Evolutionary conservation across 148 eudicot species (phyloP).

Genomic region (Vaccinium vitisidaea): DNA sequence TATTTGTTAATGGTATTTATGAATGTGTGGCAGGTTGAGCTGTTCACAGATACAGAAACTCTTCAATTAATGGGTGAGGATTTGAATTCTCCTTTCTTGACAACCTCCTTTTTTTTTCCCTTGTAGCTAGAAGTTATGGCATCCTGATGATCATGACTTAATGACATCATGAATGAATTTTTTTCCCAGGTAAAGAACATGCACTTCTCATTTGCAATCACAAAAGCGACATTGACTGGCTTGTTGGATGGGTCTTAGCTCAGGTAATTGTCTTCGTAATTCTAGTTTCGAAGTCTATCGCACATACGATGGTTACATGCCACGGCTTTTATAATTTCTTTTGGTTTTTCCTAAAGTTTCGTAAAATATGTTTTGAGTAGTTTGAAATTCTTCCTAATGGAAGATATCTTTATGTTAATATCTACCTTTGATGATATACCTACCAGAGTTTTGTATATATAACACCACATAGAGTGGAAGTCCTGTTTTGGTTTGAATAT

Average conservation of each 20-base stretch:
- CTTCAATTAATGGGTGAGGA: conserved; percentile 68
- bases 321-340: too few relatives aligned
- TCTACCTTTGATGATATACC: too few relatives aligned
- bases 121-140: too few relatives aligned
- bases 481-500: too few relatives aligned
- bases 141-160: neutral
- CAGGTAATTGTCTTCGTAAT: conserved; percentile 46
- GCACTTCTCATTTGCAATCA: conserved; percentile 79
- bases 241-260: conserved; percentile 94
- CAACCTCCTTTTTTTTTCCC: neutral
- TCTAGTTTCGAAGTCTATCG: neutral
- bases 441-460: neutral
- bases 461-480: too few relatives aligned
- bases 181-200: conserved; percentile 76
- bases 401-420: neutral
- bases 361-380: neutral
- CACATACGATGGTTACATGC: too few relatives aligned
- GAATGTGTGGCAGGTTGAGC: conserved; percentile 55
- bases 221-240: conserved; percentile 96
- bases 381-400: neutral
- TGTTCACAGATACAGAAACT: conserved; percentile 72
- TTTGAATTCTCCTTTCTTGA: neutral
- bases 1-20: neutral
- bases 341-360: neutral
- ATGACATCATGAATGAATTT: conserved; percentile 9